phyloP scores from a whole-genome alignment of 2,329 filamentous ascomycete species.

The Alternaria angustiovoidea region DNA sequence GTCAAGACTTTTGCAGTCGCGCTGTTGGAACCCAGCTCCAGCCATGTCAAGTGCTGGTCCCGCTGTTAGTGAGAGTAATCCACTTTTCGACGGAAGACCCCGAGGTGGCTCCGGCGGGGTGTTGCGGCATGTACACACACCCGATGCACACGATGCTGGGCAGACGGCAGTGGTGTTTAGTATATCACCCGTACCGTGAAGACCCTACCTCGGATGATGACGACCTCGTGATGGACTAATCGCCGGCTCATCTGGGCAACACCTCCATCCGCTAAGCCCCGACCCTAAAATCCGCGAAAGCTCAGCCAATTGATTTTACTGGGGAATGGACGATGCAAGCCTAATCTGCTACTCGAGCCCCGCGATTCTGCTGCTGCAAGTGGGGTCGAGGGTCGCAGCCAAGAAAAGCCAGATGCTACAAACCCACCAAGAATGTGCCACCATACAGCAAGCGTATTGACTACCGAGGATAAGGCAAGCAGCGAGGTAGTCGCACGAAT shows the following conservation, averaged over 20 bases:
- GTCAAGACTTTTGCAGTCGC: background rate
- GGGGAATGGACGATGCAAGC: background rate
- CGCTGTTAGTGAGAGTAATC: background rate
- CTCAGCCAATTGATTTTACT: background rate
- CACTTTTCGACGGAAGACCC: constrained; percentile 1
- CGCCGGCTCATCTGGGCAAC: background rate
- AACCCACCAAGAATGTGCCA: background rate
- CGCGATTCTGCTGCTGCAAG: constrained; percentile 24
- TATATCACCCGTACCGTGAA: background rate
- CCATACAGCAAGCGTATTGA: background rate
- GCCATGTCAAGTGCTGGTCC: background rate
- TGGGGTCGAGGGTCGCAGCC: constrained; percentile 24
- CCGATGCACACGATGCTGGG: background rate
- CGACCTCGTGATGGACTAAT: background rate
- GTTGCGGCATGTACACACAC: background rate
- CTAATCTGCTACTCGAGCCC: constrained; percentile 17
- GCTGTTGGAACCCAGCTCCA: background rate
- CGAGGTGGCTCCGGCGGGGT: background rate
- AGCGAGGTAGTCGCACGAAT: background rate
- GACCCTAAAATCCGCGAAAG: background rate
- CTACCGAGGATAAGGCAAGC: constrained; percentile 2
- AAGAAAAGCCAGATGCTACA: constrained; percentile 6
- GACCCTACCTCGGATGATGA: background rate
- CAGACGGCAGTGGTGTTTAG: background rate
- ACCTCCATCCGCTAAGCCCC: background rate